A percentile compares a stretch with the other conserved stretches of the same genome.
Conservation (phyloP, 1,284 basidiomycete genomes). For the Cryptococcus sp. region DNA sequence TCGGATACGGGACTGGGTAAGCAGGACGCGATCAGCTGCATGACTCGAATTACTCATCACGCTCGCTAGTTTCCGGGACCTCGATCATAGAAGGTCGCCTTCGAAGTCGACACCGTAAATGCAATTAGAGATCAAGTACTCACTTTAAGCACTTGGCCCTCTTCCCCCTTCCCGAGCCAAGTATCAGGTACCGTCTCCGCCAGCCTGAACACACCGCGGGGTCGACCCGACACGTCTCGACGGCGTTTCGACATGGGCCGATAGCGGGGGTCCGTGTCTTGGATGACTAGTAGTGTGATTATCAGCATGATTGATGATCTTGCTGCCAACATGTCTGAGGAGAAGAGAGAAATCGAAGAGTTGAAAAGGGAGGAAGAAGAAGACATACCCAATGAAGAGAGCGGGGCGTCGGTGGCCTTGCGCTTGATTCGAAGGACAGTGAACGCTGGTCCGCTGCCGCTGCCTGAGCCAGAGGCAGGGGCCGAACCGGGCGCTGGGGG, state of each 20-base stretch:
- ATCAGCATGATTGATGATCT: not conserved
- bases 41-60: too few species aligned
- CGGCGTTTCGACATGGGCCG: conserved; percentile 20
- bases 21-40: too few species aligned
- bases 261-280: conserved; percentile 26
- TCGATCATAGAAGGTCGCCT: too few species aligned
- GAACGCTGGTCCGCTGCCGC: conserved; percentile 20
- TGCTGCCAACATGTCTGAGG: not conserved
- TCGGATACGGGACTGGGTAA: conserved; percentile 21
- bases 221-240: conserved; percentile 29
- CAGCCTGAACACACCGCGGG: conserved; percentile 50
- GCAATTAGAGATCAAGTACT: conserved; percentile 7
- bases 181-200: conserved; percentile 53
- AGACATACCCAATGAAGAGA: conserved; percentile 48
- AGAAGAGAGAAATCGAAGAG: not conserved
- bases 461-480: not conserved
- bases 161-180: conserved; percentile 48
- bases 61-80: too few species aligned
- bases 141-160: conserved; percentile 48
- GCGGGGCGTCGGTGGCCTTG: conserved; percentile 51
- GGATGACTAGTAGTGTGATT: conserved; percentile 40
- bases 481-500: not conserved
- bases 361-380: not conserved
- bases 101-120: too few species aligned
- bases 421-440: conserved; percentile 55